phyloP scores from a whole-genome alignment of 768 basidiomycete species.

The Podaxis sp. region DNA sequence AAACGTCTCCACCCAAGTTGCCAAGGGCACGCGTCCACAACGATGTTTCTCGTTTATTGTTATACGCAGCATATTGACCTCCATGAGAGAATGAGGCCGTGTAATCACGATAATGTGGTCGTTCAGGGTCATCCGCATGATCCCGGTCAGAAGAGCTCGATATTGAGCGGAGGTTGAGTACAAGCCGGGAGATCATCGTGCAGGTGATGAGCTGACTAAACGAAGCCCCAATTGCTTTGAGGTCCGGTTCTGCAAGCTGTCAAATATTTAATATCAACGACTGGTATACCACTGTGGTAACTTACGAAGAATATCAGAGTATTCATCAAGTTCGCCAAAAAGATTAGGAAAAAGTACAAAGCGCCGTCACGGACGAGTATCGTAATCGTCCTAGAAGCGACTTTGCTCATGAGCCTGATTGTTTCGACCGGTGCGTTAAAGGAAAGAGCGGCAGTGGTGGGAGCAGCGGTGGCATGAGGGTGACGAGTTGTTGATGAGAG shows the following conservation, averaged over 20 bases:
- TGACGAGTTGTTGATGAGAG: neutral
- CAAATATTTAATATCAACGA: neutral
- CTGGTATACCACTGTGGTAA: neutral
- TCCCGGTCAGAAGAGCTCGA: neutral
- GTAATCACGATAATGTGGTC: neutral
- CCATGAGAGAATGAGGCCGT: neutral
- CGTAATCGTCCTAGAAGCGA: slow-evolving; percentile 20
- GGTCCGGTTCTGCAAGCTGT: slow-evolving; percentile 23
- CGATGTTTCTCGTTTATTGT: neutral
- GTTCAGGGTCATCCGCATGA: neutral
- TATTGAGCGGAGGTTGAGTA: slow-evolving; percentile 30
- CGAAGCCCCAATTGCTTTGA: slow-evolving; percentile 31
- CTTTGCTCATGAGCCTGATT: slow-evolving; percentile 7
- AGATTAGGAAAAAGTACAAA: slow-evolving; percentile 29
- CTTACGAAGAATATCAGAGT: slow-evolving; percentile 28
- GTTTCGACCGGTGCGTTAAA: neutral
- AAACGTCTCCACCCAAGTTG: slow-evolving; percentile 3
- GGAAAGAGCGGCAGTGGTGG: neutral
- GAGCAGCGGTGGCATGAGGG: neutral
- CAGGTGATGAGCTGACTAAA: slow-evolving; percentile 31
- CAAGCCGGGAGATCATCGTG: slow-evolving; percentile 29
- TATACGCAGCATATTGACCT: neutral
- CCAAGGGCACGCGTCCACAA: slow-evolving; percentile 1
- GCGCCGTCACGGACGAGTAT: slow-evolving; percentile 28
- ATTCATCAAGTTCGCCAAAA: slow-evolving; percentile 27